Evolutionary conservation across 306 rosid species (phyloP).

Genomic region (Cucumis hystrix): DNA sequence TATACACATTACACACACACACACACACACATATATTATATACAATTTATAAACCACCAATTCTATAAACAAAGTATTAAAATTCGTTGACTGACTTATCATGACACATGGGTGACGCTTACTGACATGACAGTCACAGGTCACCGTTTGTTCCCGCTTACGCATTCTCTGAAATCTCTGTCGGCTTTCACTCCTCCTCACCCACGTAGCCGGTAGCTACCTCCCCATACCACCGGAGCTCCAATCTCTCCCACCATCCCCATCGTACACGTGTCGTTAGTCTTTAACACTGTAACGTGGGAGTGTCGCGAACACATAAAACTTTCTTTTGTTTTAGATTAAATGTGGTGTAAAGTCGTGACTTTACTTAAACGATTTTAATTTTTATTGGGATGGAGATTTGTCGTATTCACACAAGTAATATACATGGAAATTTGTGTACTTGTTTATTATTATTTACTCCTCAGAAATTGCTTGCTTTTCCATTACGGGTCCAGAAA

Average conservation of each 20-base stretch:
- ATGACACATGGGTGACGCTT: slow-evolving; percentile 26
- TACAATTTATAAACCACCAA: neutral
- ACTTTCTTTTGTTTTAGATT: neutral
- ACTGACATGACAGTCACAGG: slow-evolving; percentile 12
- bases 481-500: neutral
- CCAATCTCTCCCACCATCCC: neutral
- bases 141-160: neutral
- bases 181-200: neutral
- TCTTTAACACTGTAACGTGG: neutral
- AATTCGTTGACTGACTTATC: slow-evolving; percentile 15
- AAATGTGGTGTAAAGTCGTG: neutral
- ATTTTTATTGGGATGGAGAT: neutral
- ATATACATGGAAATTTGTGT: neutral
- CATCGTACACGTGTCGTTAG: slow-evolving; percentile 7
- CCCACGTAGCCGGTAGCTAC: neutral
- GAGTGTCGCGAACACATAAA: neutral
- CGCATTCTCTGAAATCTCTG: slow-evolving; percentile 17
- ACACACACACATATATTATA: neutral
- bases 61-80: neutral
- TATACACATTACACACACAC: neutral
- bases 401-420: slow-evolving; percentile 5
- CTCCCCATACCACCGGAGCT: neutral
- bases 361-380: neutral
- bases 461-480: neutral
- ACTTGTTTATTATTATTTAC: neutral